Evolutionary conservation across 2,329 filamentous ascomycete genomes (phyloP), one percentile per base, ranked within the genome.

Genomic region (Xylaria sp.): DNA sequence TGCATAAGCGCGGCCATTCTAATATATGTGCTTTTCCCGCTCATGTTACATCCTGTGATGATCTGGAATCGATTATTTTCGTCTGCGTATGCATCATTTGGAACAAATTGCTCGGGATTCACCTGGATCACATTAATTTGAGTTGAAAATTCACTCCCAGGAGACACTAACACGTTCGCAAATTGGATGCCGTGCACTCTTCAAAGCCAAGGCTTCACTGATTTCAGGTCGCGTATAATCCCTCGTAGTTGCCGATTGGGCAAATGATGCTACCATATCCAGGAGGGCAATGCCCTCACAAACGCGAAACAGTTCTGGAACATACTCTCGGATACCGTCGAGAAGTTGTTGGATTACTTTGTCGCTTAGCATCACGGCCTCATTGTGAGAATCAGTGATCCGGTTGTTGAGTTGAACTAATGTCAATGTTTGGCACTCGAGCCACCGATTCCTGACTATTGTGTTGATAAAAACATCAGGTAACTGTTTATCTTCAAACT

Each of bases 11-110:
- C 93, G 27, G 97, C 85, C 1, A 92, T 91, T 58, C 93, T 89
- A 70, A 98, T 97, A 76, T 98, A 98, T 0, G 94, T 99, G 71
- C 92, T 97, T 79, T 98, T 99, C 0, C 94, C 96, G 74, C 93
- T 97, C 96, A 99, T 99, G 75, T 99, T 99, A 78, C 93, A 97
- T 3, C 96, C 95, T 0, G 95, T 98, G 70, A 99, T 90, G 69
- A 98, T 92, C 72, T 98, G 94, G 75, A 98, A 97, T 1, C 94
- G 89, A 42, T 90, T 89, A 68, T 95, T 90, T 39, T 91, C 86
- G 0, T 90, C 92, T 2, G 93, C 91, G 75, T 94, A 98, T 32
- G 94, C 92, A 75, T 98, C 94, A 71, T 98, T 98, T 0, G 96
- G 92, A 3, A 98, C 84, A 76, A 92, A 97, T 24, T 87, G 89